Conservation (phyloP, 495 filamentous ascomycete genomes). For the Margaritispora aquatica region DNA sequence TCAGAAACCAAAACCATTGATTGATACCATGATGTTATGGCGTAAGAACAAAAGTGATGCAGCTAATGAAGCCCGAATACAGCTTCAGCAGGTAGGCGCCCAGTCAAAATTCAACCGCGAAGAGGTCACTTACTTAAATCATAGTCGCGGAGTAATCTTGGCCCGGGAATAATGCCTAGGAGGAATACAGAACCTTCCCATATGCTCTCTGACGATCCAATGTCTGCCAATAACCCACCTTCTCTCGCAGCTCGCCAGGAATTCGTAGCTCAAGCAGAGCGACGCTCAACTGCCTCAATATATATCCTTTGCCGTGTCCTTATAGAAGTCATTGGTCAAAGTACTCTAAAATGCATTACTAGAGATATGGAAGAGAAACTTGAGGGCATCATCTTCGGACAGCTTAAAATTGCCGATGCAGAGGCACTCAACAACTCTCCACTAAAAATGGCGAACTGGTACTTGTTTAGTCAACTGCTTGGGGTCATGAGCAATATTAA, state of each 20-base stretch:
- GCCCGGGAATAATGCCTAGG: slow-evolving; percentile 38
- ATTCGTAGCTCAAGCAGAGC: slow-evolving; percentile 68
- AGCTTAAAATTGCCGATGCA: slow-evolving; percentile 80
- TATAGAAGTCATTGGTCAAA: slow-evolving; percentile 90
- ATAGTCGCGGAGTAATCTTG: slow-evolving; percentile 27
- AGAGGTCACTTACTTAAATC: slow-evolving; percentile 3
- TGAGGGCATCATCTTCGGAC: slow-evolving; percentile 90
- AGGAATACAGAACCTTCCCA: slow-evolving; percentile 50
- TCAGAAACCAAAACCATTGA: slow-evolving; percentile 89
- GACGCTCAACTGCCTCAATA: slow-evolving; percentile 84
- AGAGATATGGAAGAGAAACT: slow-evolving; percentile 70
- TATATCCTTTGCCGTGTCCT: slow-evolving; percentile 92
- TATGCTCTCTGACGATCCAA: slow-evolving; percentile 13
- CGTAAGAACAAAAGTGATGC: slow-evolving; percentile 90
- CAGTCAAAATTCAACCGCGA: background rate
- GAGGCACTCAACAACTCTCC: slow-evolving; percentile 73
- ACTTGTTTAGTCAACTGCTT: slow-evolving; percentile 81
- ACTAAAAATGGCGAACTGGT: slow-evolving; percentile 88
- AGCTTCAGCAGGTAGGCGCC: slow-evolving; percentile 53
- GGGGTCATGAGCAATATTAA: slow-evolving; percentile 92
- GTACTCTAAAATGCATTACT: slow-evolving; percentile 72
- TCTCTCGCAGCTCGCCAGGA: slow-evolving; percentile 56
- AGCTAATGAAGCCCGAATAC: slow-evolving; percentile 51
- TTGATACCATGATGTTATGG: slow-evolving; percentile 97
- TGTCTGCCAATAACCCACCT: slow-evolving; percentile 11